Evolutionary conservation across 805 yeast species (phyloP).

Genomic region (Wickerhamomyces hampshirensis): DNA sequence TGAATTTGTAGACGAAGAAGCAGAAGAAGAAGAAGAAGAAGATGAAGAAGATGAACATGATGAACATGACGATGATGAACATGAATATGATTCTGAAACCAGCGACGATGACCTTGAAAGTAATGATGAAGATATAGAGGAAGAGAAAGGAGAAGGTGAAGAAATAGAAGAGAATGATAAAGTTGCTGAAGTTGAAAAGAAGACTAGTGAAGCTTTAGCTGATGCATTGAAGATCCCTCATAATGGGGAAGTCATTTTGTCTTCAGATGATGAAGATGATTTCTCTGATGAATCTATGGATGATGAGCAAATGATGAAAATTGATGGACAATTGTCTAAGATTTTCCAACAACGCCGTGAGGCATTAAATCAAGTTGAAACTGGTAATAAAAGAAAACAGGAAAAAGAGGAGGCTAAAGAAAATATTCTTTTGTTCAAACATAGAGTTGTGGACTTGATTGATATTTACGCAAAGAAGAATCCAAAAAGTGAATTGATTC

Average conservation of each 20-base stretch:
- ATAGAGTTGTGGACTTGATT: constrained; percentile 70
- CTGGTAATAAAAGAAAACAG: constrained; percentile 62
- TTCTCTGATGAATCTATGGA: constrained; percentile 82
- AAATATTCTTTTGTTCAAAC: constrained; percentile 73
- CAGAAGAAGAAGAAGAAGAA: constrained; percentile 36
- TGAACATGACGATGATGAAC: constrained; percentile 31
- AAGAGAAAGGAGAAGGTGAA: constrained; percentile 26
- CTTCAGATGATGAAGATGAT: constrained; percentile 47
- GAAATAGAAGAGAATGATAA: constrained; percentile 26
- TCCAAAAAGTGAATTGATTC: constrained; percentile 28
- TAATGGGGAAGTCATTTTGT: constrained; percentile 34
- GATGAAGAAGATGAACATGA: constrained; percentile 31
- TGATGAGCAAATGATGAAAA: constrained; percentile 94
- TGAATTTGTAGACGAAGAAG: constrained; percentile 43
- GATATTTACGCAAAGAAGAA: constrained; percentile 49
- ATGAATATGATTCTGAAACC: constrained; percentile 27
- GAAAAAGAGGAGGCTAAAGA: constrained; percentile 79
- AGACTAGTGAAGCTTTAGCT: constrained; percentile 61
- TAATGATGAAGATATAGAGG: constrained; percentile 32
- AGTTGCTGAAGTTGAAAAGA: constrained; percentile 41
- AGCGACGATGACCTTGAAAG: constrained; percentile 32
- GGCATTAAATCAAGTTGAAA: constrained; percentile 48
- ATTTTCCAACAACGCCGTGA: constrained; percentile 82
- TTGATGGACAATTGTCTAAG: constrained; percentile 76
- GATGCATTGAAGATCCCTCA: constrained; percentile 66